Base-by-base conservation (phyloP, 2,329 filamentous ascomycete genomes). In the Stagonosporopsis tanaceti region DNA sequence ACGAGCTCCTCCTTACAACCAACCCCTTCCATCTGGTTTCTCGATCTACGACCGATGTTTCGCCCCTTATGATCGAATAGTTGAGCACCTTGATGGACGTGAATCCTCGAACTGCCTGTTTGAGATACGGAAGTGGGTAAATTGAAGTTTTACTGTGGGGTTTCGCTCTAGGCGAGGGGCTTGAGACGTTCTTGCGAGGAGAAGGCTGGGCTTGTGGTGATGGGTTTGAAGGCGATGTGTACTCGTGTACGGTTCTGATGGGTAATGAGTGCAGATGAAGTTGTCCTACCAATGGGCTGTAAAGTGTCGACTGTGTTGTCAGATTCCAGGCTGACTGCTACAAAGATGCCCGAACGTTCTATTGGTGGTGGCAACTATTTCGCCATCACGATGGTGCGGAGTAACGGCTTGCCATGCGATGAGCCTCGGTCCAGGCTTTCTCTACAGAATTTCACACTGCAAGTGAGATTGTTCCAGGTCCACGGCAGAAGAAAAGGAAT, bases 71-170 rank as follows among this genome's bases (percentile, higher is more conserved):
- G 15, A 20, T 24, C 24, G 8, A 12, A 28, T 30, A 12, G 25
- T 12, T 44, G 50, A 47, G 50, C 24, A 53, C 50, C 50, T 12
- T 53, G 50, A 53, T 53, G 50, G 41, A 12, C 14, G 25, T 30
- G 20, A 34, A 46, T 53, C 32, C 41, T 53, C 14, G 41, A 53
- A 41, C 42, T 53, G 50, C 50, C 50, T 47, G n/a, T 46, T 47
- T 24, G 34, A 25, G 50, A 24, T 27, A 22, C 7, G 37, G 12
- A 11, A 32, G 35, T 39, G 42, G 50, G 20, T 32, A 39, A 35
- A 40, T 37, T 32, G 11, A 30, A 45, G 27, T 46, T 24, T 24
- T 38, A n/a, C 15, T 32, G 50, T 47, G 50, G 35, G 15, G 24
- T 46, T 15, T 30, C 15, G 34, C 50, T 53, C 40, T 34, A 32